Base-by-base conservation (phyloP, 768 basidiomycete genomes). In the Pulveroboletus ravenelii region DNA sequence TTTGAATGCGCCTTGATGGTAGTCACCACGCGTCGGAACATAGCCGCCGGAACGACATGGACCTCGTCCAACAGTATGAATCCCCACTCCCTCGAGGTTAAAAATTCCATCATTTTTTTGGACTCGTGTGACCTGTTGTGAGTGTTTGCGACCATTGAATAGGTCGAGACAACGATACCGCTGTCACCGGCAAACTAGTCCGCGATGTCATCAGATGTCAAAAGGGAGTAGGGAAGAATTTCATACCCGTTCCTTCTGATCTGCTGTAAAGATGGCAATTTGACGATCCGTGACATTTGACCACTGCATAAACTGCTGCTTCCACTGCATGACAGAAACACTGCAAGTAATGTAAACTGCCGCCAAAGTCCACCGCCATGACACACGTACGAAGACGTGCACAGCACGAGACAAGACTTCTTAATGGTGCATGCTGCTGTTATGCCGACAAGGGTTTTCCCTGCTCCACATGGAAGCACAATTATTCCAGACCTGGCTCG, bases 61-160 rank as follows among this genome's bases (percentile, higher is more conserved):
- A 98, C 96, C 72, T 99, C 96, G 62, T 99, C 96, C 38, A 99
- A 77, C 17, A 99, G 75, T 56, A 99, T 89, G 71, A 97, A 97
- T 9, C 96, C 96, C 96, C 96, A 99, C 70, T 99, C 96, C 47
- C 95, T 77, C n/a, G 92, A 93, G 27, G 92, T 92, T 40, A 99
- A 69, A 64, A 98, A 99, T 58, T 99, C 94, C 96, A 99, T 99
- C 91, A 98, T 97, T 75, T 98, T 96, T 74, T 96, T 93, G 15
- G 96, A 90, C 64, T 95, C 93, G 66, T 98, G 93, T n/a, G 96
- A 96, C 57, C 96, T 83, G 67, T 97, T 96, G 62, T 93, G 90
- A 3, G 93, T 96, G 66, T 97, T 97, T 29, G 96, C 95, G 45
- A 99, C 94, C 96, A 99, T 99, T 5, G 95, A 97, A 67, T 99